These are phyloP conservation scores for Phialophora tarda DNA, from an alignment of 2,329 filamentous ascomycete species.

Conservation along the genomic window DNA sequence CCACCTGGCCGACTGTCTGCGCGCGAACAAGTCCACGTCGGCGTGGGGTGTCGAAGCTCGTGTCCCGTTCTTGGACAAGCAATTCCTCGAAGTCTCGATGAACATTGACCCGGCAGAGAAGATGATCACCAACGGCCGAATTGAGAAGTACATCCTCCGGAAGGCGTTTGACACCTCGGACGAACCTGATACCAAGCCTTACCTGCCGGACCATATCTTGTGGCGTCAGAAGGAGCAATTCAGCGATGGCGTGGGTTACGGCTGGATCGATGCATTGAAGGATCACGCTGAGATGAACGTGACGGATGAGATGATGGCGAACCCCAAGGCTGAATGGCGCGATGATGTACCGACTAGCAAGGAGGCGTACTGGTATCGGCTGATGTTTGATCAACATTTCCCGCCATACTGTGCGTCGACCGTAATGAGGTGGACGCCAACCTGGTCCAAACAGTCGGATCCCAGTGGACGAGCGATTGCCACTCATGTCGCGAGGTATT, in stretches of 20 bases:
- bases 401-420: conserved; percentile 87
- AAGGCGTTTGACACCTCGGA: conserved; percentile 96
- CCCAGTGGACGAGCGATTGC: conserved; percentile 87
- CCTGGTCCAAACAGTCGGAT: conserved; percentile 95
- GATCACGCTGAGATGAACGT: conserved; percentile 88
- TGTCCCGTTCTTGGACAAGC: conserved; percentile 96
- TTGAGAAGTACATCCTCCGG: conserved; percentile 97
- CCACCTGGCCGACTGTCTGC: conserved; percentile 92
- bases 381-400: conserved; percentile 99
- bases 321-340: conserved; percentile 97
- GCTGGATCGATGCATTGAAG: conserved; percentile 98
- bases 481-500: conserved; percentile 76
- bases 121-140: conserved; percentile 86
- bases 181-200: conserved; percentile 78
- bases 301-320: conserved; percentile 97
- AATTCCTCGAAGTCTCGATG: conserved; percentile 93
- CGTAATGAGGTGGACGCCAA: conserved; percentile 95
- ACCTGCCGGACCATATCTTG: conserved; percentile 94
- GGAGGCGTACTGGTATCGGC: conserved; percentile 98
- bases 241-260: conserved; percentile 96
- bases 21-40: conserved; percentile 98
- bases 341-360: conserved; percentile 91
- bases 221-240: conserved; percentile 99
- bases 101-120: conserved; percentile 93
- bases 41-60: conserved; percentile 98